Evolutionary conservation across 768 basidiomycete species (phyloP).

Genomic region (Kwoniella dejecticola): DNA sequence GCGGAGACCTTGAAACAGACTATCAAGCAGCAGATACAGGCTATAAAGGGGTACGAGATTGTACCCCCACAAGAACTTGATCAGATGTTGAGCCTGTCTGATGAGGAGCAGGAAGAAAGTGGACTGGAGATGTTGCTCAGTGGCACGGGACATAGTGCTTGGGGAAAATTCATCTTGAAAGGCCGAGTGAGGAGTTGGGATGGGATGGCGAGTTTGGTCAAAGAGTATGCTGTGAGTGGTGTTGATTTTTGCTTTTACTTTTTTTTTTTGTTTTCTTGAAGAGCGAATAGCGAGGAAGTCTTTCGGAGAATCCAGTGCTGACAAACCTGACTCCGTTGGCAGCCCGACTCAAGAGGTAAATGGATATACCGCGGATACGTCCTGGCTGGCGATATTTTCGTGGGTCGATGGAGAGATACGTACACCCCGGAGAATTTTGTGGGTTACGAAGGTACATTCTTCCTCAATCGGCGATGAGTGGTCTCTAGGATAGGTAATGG

Average conservation of each 20-base stretch:
- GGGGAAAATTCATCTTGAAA: constrained; percentile 54
- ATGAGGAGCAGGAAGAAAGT: constrained; percentile 31
- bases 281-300: no score
- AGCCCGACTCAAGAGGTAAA: constrained; percentile 48
- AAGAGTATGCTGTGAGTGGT: constrained; percentile 55
- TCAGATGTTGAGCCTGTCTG: constrained; percentile 19
- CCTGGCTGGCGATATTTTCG: constrained; percentile 51
- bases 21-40: constrained; percentile 39
- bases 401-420: constrained; percentile 55
- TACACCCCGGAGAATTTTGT: constrained; percentile 52
- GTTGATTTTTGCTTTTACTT: neutral
- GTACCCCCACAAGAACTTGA: constrained; percentile 41
- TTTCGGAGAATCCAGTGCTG: no score
- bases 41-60: constrained; percentile 45
- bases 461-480: constrained; percentile 33
- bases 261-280: no score
- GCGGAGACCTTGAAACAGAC: constrained; percentile 42
- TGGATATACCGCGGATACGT: constrained; percentile 55
- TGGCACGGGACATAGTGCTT: constrained; percentile 55
- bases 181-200: constrained; percentile 55
- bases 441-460: constrained; percentile 64
- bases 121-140: constrained; percentile 52
- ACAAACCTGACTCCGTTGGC: no score
- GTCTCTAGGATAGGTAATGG: no score
- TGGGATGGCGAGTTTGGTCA: constrained; percentile 54